Evolutionary conservation across 768 basidiomycete species (phyloP), one percentile per base, ranked within the genome.

Genomic region (Pulveroboletus sp.): DNA sequence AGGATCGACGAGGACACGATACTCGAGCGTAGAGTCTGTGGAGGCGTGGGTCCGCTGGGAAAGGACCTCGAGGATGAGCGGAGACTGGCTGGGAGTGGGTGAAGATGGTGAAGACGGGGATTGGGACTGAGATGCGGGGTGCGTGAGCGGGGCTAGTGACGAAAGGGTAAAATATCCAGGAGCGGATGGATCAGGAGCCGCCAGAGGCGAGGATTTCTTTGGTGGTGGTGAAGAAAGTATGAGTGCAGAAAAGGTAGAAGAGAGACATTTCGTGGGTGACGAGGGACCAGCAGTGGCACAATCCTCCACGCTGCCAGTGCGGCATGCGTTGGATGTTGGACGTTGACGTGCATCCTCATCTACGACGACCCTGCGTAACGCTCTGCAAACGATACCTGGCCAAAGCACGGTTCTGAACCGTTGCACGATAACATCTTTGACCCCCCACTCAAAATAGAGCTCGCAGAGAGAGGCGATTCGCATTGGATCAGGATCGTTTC

Each of bases 371-470:
- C 85, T 76, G n/a, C 90, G 76, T 23, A 94, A 68, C 22, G 84
- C 81, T 31, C 89, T 77, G 44, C 89, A 71, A 8, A 89, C 76
- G 11, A 82, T 79, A 0, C 83, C 81, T 14, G 81, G 82, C 87
- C 92, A 96, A 16, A 93, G 76, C 4, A 91, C 78, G 0, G 82
- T 88, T 60, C 88, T 76, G 62, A 94, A 93, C 11, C 90, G 83
- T 55, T 89, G 89, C 56, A 89, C 77, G 47, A 95, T 89, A 3
- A 82, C 74, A 41, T 90, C 86, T 58, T 76, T 83, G 43, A 89
- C 83, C 0, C 93, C 93, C 93, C 93, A 96, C 63, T 94, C 93
- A 54, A 95, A 95, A 63, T 84, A 87, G 40, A 83, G 75, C 66
- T 96, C 93, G 71, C 92, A 94, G 4, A 84, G 74, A 10, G 72